Percentiles rank a stretch among this genome's conserved stretches.
phyloP scores from a whole-genome alignment of 1,139 yeast genomes.

The Candida pseudoviswanathii region DNA sequence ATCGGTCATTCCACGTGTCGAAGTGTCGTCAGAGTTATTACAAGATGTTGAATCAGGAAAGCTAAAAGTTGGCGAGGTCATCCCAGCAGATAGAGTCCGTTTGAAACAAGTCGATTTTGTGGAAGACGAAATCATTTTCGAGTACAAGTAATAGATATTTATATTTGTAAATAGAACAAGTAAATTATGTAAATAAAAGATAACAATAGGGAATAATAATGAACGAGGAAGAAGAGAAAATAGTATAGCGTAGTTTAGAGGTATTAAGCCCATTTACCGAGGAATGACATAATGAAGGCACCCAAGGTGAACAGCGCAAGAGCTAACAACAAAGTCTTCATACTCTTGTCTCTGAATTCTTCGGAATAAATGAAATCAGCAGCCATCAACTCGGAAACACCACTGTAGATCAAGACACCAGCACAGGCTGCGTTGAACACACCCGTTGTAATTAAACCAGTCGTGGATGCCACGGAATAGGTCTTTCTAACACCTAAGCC shows the following conservation, averaged over 20 bases:
- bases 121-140: slow-evolving; percentile 34
- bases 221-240: too few species aligned
- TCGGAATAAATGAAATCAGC: slow-evolving; percentile 36
- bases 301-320: slow-evolving; percentile 33
- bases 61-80: slow-evolving; percentile 25
- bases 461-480: slow-evolving; percentile 36
- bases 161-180: slow-evolving; percentile 1
- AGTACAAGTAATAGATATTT: slow-evolving; percentile 9
- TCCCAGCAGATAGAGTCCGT: slow-evolving; percentile 22
- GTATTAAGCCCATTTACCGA: slow-evolving; percentile 43
- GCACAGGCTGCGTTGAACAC: slow-evolving; percentile 40
- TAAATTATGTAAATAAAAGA: not conserved
- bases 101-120: slow-evolving; percentile 33
- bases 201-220: not conserved
- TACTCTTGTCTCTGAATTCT: slow-evolving; percentile 25
- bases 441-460: slow-evolving; percentile 37
- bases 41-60: slow-evolving; percentile 23
- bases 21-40: slow-evolving; percentile 22
- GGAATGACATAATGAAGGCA: slow-evolving; percentile 42
- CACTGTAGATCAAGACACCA: slow-evolving; percentile 40
- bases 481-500: slow-evolving; percentile 39
- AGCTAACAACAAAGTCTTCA: slow-evolving; percentile 23
- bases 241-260: too few species aligned
- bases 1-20: slow-evolving; percentile 26
- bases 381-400: slow-evolving; percentile 45